phyloP scores from a whole-genome alignment of 2,329 filamentous ascomycete genomes.

The Colletotrichum sansevieriae region DNA sequence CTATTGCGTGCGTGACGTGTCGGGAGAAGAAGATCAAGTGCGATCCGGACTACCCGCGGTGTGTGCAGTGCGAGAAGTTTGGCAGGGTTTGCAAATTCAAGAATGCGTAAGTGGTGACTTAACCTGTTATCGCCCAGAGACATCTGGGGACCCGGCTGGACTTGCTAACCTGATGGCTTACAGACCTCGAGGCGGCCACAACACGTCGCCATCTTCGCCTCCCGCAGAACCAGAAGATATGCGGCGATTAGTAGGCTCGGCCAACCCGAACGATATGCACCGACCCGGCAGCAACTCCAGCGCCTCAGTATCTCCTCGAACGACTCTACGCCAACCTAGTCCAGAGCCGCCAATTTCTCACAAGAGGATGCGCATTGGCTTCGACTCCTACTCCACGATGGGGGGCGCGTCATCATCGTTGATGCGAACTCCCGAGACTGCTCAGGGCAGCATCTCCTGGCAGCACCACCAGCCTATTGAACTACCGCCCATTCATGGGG shows the following conservation, averaged over 20 bases:
- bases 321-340: constrained; percentile 50
- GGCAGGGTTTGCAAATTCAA: constrained; percentile 87
- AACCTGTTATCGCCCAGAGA: not conserved
- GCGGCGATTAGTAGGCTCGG: constrained; percentile 51
- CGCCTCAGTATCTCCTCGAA: constrained; percentile 63
- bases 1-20: constrained; percentile 93
- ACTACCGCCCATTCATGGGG: constrained; percentile 62
- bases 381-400: constrained; percentile 59
- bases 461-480: constrained; percentile 54
- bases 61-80: constrained; percentile 93
- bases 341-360: constrained; percentile 51
- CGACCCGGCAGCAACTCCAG: constrained; percentile 59
- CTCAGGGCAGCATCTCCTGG: constrained; percentile 53
- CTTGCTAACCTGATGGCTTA: constrained; percentile 39
- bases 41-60: constrained; percentile 88
- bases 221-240: constrained; percentile 63
- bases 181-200: constrained; percentile 70
- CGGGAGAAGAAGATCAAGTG: constrained; percentile 99
- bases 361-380: constrained; percentile 64
- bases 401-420: constrained; percentile 50
- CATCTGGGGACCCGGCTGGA: not conserved
- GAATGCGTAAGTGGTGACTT: constrained; percentile 78
- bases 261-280: constrained; percentile 53
- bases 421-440: constrained; percentile 52
- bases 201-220: constrained; percentile 66